phyloP scores from a whole-genome alignment of 495 filamentous ascomycete genomes.

The Niebla homalea region DNA sequence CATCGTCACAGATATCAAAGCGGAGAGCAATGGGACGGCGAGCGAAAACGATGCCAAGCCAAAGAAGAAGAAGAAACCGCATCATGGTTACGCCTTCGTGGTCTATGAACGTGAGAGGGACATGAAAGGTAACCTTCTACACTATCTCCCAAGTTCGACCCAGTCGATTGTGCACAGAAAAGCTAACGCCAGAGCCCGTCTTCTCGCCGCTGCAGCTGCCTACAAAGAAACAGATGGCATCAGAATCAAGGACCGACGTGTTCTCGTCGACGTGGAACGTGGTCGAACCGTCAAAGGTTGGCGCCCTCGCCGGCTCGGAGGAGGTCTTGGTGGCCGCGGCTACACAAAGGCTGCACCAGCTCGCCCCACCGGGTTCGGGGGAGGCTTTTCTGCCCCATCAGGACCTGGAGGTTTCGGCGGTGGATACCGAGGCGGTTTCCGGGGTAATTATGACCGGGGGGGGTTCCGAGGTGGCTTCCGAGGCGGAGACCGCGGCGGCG shows the following conservation, averaged over 20 bases:
- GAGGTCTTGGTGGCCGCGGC: conserved; percentile 80
- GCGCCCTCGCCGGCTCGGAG: conserved; percentile 84
- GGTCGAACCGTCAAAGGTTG: conserved; percentile 90
- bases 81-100: conserved; percentile 90
- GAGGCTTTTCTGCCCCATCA: conserved; percentile 40
- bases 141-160: conserved; percentile 20
- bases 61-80: conserved; percentile 69
- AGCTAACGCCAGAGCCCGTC: conserved; percentile 19
- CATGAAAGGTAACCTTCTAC: conserved; percentile 81
- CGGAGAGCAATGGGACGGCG: conserved; percentile 21
- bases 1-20: conserved; percentile 54
- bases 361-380: conserved; percentile 49
- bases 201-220: conserved; percentile 39
- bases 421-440: conserved; percentile 50
- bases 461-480: conserved; percentile 47
- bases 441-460: conserved; percentile 34
- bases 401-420: conserved; percentile 57
- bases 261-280: conserved; percentile 92
- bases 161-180: conserved; percentile 21
- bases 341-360: conserved; percentile 75
- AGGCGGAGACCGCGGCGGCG: conserved; percentile 43
- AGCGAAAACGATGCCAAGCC: conserved; percentile 27
- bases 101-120: conserved; percentile 96
- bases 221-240: conserved; percentile 86
- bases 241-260: conserved; percentile 78